Evolutionary conservation across 352 stramenopile species (phyloP).

Genomic region (Pythium dissotocum): DNA sequence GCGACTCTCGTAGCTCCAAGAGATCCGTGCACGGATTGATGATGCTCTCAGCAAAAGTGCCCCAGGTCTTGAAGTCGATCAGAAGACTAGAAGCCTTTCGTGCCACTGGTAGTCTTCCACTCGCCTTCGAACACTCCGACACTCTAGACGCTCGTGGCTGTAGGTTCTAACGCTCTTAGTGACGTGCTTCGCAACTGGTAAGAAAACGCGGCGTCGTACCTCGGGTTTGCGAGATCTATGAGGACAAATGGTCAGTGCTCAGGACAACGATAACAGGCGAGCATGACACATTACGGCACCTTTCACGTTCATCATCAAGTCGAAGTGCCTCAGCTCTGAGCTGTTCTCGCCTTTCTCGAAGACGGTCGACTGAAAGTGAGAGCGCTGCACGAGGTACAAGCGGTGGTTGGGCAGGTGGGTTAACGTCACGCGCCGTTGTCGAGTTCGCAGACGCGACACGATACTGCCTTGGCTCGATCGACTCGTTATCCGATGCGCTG

Average conservation of each 20-base stretch:
- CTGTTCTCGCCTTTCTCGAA: background rate
- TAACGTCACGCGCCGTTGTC: background rate
- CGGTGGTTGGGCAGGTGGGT: background rate
- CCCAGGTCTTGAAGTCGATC: constrained; percentile 6
- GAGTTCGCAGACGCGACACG: background rate
- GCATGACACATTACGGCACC: background rate
- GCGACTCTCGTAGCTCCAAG: background rate
- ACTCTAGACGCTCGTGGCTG: background rate
- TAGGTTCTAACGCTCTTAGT: background rate
- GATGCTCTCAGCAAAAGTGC: constrained; percentile 10
- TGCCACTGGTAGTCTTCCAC: background rate
- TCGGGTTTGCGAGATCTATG: background rate
- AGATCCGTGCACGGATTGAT: constrained; percentile 13
- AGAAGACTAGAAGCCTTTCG: background rate
- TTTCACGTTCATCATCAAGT: background rate
- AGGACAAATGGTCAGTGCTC: background rate
- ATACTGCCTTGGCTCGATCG: background rate
- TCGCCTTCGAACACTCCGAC: background rate
- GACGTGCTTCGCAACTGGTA: too few relatives aligned
- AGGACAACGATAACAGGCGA: background rate
- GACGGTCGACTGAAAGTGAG: background rate
- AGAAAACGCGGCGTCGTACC: background rate
- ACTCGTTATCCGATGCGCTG: background rate
- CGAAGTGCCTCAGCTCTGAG: background rate
- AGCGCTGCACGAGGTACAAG: background rate